Percentiles rank a stretch among this genome's conserved stretches.
Evolutionary conservation across 768 basidiomycete genomes (phyloP).

Genomic region (Boletus subcaerulescens): DNA sequence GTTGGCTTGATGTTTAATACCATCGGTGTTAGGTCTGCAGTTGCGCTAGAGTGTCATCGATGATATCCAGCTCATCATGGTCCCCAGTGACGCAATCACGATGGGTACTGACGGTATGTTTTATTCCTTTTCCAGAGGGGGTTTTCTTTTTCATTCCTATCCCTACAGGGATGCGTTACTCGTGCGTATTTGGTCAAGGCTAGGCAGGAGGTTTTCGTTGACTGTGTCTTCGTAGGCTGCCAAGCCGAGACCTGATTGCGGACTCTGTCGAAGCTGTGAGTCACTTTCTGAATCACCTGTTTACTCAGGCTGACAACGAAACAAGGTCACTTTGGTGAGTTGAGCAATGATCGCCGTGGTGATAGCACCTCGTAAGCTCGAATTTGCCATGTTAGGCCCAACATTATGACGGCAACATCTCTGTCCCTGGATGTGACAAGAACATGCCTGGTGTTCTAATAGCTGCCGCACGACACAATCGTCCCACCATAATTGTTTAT

Average conservation of each 20-base stretch:
- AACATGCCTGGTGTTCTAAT: constrained; percentile 92
- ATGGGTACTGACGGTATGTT: constrained; percentile 83
- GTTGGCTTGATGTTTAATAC: constrained; percentile 85
- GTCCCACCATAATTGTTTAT: constrained; percentile 85
- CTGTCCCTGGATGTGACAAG: constrained; percentile 87
- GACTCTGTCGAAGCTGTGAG: constrained; percentile 83
- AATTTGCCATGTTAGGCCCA: constrained; percentile 53
- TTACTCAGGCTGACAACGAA: constrained; percentile 6
- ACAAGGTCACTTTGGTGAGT: constrained; percentile 55
- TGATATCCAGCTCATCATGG: background rate
- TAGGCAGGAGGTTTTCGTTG: background rate
- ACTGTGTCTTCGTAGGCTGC: constrained; percentile 48
- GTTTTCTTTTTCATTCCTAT: background rate
- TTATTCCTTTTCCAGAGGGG: background rate
- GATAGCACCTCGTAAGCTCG: background rate
- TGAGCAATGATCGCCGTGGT: background rate
- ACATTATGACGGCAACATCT: constrained; percentile 85
- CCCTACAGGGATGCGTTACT: constrained; percentile 76
- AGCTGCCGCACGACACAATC: constrained; percentile 82
- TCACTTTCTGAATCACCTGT: background rate
- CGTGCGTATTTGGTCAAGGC: constrained; percentile 45
- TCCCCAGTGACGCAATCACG: constrained; percentile 74
- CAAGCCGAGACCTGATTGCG: constrained; percentile 85
- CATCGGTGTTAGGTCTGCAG: constrained; percentile 70
- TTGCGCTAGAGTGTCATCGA: background rate